phyloP scores from a whole-genome alignment of 2,329 filamentous ascomycete species.

The Neocatenulostroma microsporum region DNA sequence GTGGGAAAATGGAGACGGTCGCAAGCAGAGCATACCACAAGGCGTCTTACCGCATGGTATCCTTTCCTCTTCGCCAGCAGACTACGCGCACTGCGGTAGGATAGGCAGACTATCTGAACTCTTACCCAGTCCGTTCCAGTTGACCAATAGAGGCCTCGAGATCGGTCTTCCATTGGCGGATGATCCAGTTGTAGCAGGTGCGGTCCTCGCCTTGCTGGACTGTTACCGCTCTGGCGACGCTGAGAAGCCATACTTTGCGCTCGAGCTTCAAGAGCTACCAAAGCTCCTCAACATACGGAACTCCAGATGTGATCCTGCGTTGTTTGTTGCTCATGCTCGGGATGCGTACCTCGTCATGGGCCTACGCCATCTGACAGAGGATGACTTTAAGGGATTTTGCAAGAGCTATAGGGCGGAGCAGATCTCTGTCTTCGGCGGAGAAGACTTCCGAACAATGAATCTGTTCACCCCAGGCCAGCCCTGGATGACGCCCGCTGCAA shows the following conservation, averaged over 20 bases:
- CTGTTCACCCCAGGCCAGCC: constrained; percentile 1
- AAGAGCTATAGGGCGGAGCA: not conserved
- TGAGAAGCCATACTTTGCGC: constrained; percentile 4
- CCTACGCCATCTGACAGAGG: not conserved
- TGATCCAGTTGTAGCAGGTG: not conserved
- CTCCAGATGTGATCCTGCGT: not conserved
- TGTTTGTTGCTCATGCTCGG: not conserved
- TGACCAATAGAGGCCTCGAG: constrained; percentile 5
- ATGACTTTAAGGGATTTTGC: not conserved
- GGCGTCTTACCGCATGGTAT: constrained; percentile 4
- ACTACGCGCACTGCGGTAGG: not conserved
- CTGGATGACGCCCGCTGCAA: constrained; percentile 2
- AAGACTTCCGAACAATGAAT: constrained; percentile 3
- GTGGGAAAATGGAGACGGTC: not conserved
- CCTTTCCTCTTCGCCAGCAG: constrained; percentile 1
- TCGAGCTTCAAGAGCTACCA: not conserved
- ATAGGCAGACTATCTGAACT: constrained; percentile 4
- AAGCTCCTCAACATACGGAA: not conserved
- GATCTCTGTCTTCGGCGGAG: constrained; percentile 2
- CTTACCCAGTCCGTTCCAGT: not conserved
- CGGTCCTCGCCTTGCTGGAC: constrained; percentile 1
- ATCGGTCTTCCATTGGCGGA: constrained; percentile 1
- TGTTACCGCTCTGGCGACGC: constrained; percentile 1
- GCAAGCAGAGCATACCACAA: not conserved
- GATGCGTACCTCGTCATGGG: constrained; percentile 1